These are phyloP conservation scores for Pythium brachiatum DNA, from an alignment of 352 stramenopile species.

Conservation along the genomic window DNA sequence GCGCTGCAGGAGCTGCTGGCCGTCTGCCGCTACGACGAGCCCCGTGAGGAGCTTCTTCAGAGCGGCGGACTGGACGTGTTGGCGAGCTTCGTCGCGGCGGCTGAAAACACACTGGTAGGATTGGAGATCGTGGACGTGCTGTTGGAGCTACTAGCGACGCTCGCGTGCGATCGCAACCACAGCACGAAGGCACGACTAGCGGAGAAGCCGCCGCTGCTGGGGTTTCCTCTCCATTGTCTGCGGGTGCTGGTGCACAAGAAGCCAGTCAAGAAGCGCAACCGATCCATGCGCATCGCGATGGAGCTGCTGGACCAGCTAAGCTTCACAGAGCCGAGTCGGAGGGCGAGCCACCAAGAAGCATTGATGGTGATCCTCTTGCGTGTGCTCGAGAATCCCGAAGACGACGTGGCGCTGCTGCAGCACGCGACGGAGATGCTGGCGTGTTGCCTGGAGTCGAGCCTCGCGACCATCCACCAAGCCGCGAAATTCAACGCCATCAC, in stretches of 20 bases:
- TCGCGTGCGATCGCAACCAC: conserved; percentile 31
- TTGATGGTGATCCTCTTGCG: conserved; percentile 26
- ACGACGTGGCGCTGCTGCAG: conserved; percentile 39
- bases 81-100: conserved; percentile 26
- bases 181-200: conserved; percentile 2
- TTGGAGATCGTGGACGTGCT: conserved; percentile 33
- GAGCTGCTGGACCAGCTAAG: conserved; percentile 38
- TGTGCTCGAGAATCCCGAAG: conserved; percentile 28
- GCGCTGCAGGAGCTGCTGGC: conserved; percentile 37
- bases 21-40: conserved; percentile 37
- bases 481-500: conserved; percentile 31
- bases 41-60: conserved; percentile 31
- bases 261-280: conserved; percentile 32
- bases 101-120: conserved; percentile 7
- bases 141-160: conserved; percentile 40
- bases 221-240: conserved; percentile 27
- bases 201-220: conserved; percentile 20
- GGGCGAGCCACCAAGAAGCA: conserved; percentile 9
- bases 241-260: conserved; percentile 18
- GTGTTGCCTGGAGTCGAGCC: conserved; percentile 32
- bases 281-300: conserved; percentile 40
- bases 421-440: conserved; percentile 38
- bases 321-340: conserved; percentile 11
- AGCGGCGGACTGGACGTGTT: conserved; percentile 26
- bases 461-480: conserved; percentile 30